Conservation (phyloP, 169 alveolate genomes). For the Theileria sp. region DNA sequence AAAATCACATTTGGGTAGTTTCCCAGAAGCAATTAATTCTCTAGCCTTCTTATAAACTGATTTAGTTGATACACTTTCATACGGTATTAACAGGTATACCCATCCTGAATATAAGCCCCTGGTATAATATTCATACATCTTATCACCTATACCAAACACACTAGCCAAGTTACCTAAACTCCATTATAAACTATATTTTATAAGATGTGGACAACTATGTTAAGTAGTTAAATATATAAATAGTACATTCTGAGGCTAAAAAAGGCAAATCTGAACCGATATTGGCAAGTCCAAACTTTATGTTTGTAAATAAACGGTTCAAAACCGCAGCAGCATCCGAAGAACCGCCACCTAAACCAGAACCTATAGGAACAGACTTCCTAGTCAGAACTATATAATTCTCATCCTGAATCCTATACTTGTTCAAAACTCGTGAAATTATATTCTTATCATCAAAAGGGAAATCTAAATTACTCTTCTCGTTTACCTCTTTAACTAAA, state of each 20-base stretch:
- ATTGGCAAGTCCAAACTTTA: conserved; percentile 22
- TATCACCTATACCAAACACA: conserved; percentile 51
- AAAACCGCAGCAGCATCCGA: conserved; percentile 72
- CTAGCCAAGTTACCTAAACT: conserved; percentile 27
- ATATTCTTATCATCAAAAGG: conserved; percentile 61
- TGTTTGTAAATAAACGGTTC: conserved; percentile 29
- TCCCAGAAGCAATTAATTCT: conserved; percentile 18
- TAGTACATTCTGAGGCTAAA: conserved; percentile 34
- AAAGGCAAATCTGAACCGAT: conserved; percentile 75
- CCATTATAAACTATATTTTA: not conserved
- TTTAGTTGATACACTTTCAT: conserved; percentile 44
- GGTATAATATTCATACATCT: conserved; percentile 18
- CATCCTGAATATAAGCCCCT: conserved; percentile 13
- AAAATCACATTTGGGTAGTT: not conserved
- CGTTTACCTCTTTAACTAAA: not conserved
- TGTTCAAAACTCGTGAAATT: conserved; percentile 37
- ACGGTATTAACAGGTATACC: conserved; percentile 51
- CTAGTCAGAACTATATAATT: conserved; percentile 62
- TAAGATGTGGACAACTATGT: not conserved
- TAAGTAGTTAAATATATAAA: not conserved
- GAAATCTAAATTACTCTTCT: not conserved
- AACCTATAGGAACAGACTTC: conserved; percentile 64
- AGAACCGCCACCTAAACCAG: conserved; percentile 81
- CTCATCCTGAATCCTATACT: conserved; percentile 37
- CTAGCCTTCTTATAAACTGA: conserved; percentile 29